Base-by-base conservation (phyloP, 179 eudicot genomes). In the Sideroxylon spinosum region DNA sequence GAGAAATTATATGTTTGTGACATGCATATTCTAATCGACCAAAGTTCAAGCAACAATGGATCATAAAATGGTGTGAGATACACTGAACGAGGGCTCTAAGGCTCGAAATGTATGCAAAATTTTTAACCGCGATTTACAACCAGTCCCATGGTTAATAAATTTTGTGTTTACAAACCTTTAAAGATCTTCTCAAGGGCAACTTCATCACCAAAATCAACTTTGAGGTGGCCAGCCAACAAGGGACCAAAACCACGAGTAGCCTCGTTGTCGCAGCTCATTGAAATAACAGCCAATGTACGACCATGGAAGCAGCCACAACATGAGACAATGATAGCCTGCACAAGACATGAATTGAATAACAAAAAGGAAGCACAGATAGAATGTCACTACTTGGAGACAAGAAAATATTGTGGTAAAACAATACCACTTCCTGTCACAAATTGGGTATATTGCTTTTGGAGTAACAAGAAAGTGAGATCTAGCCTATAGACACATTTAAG, bases 221-320 rank as follows among this genome's bases (percentile, higher is more conserved):
- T 95, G 55, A 89, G 85, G 65, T 88, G 93, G 50, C 98, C 98
- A 59, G 93, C 97, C 75, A 93, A 83, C 85, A 91, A 75, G 55
- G 98, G 98, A 78, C 97, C 89, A 82, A 95, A 95, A 50, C 93
- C 98, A 73, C 92, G 87, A 17, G 98, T 95, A 70, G 98, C 98
- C 78, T 93, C 98, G 80, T 95, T 91, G 87, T 95, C 98, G 79
- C 98, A 95, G 84, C 98, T 95, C 98, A 95, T 91, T 28, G 98
- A 95, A 68, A 95, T 90, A 69, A 85, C 98, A 78, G 88, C 97
- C 76, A 93, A 26, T 49, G 98, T 95, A 50, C 98, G 97, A 37
- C 98, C 98, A 83, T 95, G 98, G 76, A 95, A 95, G 84, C 98
- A 95, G 68, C 98, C 98, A 79, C 98, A 95, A 77, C 98, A 95